Conservation (phyloP, 331 rosid genomes). For the Dryas integrifolia region DNA sequence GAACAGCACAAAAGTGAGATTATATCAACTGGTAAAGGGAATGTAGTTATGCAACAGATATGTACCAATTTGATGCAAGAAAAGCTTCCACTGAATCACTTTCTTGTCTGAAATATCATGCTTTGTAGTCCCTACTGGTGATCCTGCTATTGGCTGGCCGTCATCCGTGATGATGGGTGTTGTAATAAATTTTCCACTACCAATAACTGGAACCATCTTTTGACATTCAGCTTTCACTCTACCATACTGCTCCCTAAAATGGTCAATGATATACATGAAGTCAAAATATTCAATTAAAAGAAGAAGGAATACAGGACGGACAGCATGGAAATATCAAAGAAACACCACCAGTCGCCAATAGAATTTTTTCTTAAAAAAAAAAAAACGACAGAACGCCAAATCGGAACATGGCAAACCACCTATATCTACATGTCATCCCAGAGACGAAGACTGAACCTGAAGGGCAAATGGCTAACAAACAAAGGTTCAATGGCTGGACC, state of each 20-base stretch:
- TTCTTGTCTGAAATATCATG: conserved; percentile 51
- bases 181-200: conserved; percentile 67
- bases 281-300: conserved; percentile 6
- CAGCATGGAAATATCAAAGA: neutral
- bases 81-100: conserved; percentile 71
- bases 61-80: conserved; percentile 86
- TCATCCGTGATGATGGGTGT: conserved; percentile 54
- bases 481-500: neutral
- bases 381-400: neutral
- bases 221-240: conserved; percentile 83
- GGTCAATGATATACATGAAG: conserved; percentile 18
- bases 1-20: neutral
- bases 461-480: neutral
- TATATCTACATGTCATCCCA: neutral
- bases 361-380: neutral
- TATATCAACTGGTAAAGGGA: neutral
- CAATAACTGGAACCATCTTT: conserved; percentile 70
- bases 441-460: neutral
- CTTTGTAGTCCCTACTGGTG: conserved; percentile 26
- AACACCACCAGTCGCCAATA: neutral
- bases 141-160: conserved; percentile 47
- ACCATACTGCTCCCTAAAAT: conserved; percentile 67
- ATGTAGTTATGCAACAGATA: conserved; percentile 19
- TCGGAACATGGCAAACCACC: neutral
- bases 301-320: neutral